Percentiles rank a stretch among this genome's conserved stretches.
These are phyloP conservation scores for Blastobotrys apis DNA, from an alignment of 1,139 yeast species.

Conservation along the genomic window DNA sequence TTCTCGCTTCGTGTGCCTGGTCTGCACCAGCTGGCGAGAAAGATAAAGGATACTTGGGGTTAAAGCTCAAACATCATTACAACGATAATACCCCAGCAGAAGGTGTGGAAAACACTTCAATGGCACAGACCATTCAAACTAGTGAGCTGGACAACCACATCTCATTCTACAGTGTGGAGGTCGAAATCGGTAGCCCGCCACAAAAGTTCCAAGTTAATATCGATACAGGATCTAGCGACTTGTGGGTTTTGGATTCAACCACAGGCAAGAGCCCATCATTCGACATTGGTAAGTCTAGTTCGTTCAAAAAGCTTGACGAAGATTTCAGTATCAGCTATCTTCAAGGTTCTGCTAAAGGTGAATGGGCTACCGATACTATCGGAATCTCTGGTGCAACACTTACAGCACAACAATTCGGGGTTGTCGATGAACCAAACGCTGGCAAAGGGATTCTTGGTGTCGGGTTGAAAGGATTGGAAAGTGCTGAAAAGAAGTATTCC, in stretches of 20 bases:
- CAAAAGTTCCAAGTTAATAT: constrained; percentile 12
- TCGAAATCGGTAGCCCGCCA: constrained; percentile 21
- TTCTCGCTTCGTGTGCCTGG: too few species aligned
- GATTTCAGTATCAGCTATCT: constrained; percentile 49
- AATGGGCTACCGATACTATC: constrained; percentile 53
- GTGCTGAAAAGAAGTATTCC: constrained; percentile 23
- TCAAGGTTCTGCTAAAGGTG: constrained; percentile 50
- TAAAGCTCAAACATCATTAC: neutral
- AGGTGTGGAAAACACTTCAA: too few species aligned
- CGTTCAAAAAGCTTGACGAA: constrained; percentile 33
- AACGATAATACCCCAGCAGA: too few species aligned
- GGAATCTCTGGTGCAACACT: constrained; percentile 42
- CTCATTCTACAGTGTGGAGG: constrained; percentile 15
- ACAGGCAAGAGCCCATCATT: constrained; percentile 45
- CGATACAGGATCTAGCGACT: constrained; percentile 82
- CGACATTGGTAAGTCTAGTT: constrained; percentile 19
- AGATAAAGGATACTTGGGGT: neutral
- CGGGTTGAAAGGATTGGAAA: constrained; percentile 44
- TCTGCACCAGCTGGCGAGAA: too few species aligned
- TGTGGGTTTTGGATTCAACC: constrained; percentile 90
- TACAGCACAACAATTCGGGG: constrained; percentile 45
- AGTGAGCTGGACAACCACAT: constrained; percentile 14
- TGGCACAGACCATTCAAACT: too few species aligned
- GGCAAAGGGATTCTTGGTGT: constrained; percentile 47
- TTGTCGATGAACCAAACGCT: constrained; percentile 50